These are phyloP conservation scores for Jamesozyma rosinii DNA, from an alignment of 805 yeast genomes.

Conservation along the genomic window DNA sequence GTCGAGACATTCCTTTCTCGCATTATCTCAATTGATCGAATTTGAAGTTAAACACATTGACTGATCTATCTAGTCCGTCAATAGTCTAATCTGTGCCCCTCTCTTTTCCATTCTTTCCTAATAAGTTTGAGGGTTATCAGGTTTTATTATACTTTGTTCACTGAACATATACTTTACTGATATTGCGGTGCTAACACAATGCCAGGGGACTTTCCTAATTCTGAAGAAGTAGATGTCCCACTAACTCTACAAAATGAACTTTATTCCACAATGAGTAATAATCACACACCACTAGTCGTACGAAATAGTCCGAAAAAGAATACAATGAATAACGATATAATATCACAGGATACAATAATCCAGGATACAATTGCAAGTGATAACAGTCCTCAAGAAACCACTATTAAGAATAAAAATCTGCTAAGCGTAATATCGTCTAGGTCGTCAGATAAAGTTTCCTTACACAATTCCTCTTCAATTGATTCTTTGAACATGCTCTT, in stretches of 20 bases:
- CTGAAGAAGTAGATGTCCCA: constrained; percentile 26
- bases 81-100: neutral
- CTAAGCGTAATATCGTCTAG: neutral
- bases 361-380: constrained; percentile 1
- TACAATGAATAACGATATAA: neutral
- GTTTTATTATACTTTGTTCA: no score
- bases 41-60: neutral
- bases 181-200: neutral
- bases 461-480: constrained; percentile 18
- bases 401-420: neutral
- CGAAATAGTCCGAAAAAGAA: neutral
- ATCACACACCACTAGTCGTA: constrained; percentile 1
- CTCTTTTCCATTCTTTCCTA: neutral
- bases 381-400: neutral
- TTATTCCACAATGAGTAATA: constrained; percentile 4
- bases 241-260: constrained; percentile 18
- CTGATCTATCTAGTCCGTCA: neutral
- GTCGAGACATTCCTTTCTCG: neutral
- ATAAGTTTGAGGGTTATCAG: no score
- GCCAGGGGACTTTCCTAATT: constrained; percentile 1
- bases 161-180: no score
- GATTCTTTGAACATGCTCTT: constrained; percentile 31
- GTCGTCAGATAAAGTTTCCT: constrained; percentile 7
- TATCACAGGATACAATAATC: neutral
- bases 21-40: neutral